Evolutionary conservation across 2,329 filamentous ascomycete genomes (phyloP).

Genomic region (Xylaria sp.): DNA sequence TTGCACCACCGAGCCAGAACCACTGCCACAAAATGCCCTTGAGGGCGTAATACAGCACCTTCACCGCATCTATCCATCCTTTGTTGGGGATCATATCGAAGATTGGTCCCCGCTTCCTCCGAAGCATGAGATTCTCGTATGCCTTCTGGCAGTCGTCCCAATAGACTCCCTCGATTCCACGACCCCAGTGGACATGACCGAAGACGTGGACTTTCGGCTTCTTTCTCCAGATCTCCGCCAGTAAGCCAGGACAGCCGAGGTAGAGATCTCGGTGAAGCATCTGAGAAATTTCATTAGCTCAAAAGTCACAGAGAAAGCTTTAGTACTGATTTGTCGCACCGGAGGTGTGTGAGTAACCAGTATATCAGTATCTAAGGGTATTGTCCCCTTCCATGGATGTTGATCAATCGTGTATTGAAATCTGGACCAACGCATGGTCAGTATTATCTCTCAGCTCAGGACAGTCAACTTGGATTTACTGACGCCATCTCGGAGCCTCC

Average conservation of each 20-base stretch:
- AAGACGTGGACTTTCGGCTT: conserved; percentile 83
- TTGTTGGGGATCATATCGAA: conserved; percentile 59
- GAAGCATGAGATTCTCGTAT: conserved; percentile 73
- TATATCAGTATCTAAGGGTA: conserved; percentile 79
- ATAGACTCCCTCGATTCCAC: conserved; percentile 75
- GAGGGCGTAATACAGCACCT: conserved; percentile 58
- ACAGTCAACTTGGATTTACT: conserved; percentile 8
- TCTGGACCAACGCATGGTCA: conserved; percentile 47
- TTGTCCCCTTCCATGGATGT: conserved; percentile 77
- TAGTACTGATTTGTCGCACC: conserved; percentile 50
- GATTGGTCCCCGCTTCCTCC: conserved; percentile 56
- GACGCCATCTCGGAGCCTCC: conserved; percentile 75
- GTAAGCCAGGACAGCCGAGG: conserved; percentile 76
- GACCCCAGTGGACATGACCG: conserved; percentile 83
- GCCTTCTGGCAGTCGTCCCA: conserved; percentile 79
- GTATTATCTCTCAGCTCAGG: conserved; percentile 12
- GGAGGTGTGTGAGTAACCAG: conserved; percentile 86
- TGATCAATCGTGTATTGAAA: conserved; percentile 77
- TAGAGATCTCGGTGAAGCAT: conserved; percentile 75
- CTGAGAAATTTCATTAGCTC: conserved; percentile 47
- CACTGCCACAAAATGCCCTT: conserved; percentile 65
- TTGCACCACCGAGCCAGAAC: conserved; percentile 64
- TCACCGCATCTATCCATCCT: conserved; percentile 59
- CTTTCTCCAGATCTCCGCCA: conserved; percentile 78
- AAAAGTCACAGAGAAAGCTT: conserved; percentile 4